These are phyloP conservation scores for Podospora anserina DNA, from an alignment of 495 filamentous ascomycete genomes.

Conservation along the genomic window DNA sequence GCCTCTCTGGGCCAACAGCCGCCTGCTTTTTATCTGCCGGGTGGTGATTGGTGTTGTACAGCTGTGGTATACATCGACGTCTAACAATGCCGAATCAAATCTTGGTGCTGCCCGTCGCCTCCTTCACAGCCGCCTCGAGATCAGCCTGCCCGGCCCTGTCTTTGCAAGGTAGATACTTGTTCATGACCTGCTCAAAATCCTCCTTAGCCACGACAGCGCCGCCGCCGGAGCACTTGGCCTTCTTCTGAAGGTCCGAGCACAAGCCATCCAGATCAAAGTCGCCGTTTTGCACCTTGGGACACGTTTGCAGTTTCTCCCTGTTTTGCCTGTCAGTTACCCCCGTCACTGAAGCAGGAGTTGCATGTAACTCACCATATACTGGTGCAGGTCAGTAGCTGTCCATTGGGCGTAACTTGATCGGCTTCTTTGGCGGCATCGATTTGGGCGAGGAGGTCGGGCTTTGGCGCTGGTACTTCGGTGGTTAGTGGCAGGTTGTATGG, in stretches of 20 bases:
- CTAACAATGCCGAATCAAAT: background rate
- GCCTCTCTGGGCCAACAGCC: background rate
- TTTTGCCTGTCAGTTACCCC: slow-evolving; percentile 18
- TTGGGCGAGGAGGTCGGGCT: slow-evolving; percentile 68
- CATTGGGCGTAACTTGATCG: slow-evolving; percentile 61
- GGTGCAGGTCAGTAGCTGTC: slow-evolving; percentile 70
- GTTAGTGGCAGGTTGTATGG: slow-evolving; percentile 65
- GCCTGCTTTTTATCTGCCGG: background rate
- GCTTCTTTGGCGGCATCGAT: slow-evolving; percentile 70
- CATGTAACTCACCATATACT: slow-evolving; percentile 77
- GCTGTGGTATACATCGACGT: background rate
- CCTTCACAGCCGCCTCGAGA: background rate
- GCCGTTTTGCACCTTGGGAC: slow-evolving; percentile 79
- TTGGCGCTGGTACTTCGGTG: slow-evolving; percentile 42
- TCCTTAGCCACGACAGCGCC: slow-evolving; percentile 89
- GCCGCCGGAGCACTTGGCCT: slow-evolving; percentile 90
- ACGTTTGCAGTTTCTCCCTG: slow-evolving; percentile 89
- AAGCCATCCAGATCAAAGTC: slow-evolving; percentile 90
- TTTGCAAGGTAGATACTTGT: slow-evolving; percentile 45
- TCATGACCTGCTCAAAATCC: slow-evolving; percentile 81
- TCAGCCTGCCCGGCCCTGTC: slow-evolving; percentile 15
- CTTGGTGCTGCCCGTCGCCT: background rate
- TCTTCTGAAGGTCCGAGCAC: slow-evolving; percentile 89
- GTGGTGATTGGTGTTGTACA: background rate
- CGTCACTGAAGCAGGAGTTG: background rate